Percentiles rank a stretch among this genome's conserved stretches.
These are phyloP conservation scores for Amniculicola lignicola DNA, from an alignment of 495 filamentous ascomycete genomes.

Conservation along the genomic window DNA sequence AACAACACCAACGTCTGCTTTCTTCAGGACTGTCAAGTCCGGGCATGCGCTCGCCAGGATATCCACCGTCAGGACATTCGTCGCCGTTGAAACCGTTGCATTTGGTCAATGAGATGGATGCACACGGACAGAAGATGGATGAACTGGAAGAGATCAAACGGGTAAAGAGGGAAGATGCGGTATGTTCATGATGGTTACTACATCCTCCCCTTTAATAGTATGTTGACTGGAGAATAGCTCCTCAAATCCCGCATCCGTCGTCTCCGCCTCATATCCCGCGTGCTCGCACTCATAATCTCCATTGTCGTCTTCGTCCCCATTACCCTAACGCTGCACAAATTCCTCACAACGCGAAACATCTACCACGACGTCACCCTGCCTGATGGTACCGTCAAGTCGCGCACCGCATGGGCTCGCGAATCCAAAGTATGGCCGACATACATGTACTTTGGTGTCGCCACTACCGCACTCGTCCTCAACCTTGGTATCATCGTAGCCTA, in stretches of 20 bases:
- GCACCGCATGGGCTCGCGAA: constrained; percentile 36
- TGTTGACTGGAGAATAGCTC: constrained; percentile 4
- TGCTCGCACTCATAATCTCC: constrained; percentile 27
- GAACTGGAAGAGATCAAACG: constrained; percentile 15
- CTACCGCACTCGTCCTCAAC: constrained; percentile 27
- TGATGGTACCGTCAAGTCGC: constrained; percentile 12
- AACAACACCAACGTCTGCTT: neutral
- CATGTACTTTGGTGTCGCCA: constrained; percentile 36
- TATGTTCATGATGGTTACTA: neutral
- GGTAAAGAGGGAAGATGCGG: constrained; percentile 9
- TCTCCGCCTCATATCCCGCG: constrained; percentile 32
- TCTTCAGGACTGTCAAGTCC: too few relatives aligned
- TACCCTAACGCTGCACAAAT: constrained; percentile 37
- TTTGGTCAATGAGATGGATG: neutral
- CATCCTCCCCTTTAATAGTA: neutral
- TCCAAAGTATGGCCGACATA: constrained; percentile 38
- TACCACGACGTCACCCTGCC: constrained; percentile 11
- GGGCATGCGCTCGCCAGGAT: neutral
- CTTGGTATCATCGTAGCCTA: constrained; percentile 32
- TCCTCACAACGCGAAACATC: constrained; percentile 30
- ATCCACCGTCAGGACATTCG: constrained; percentile 1
- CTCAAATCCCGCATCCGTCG: constrained; percentile 36
- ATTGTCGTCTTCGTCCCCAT: constrained; percentile 33
- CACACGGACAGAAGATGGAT: neutral
- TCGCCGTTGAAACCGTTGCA: constrained; percentile 14